Percentiles rank a stretch among this genome's conserved stretches.
Evolutionary conservation across 176 grass and related monocot genomes (phyloP).

Genomic region (Eremochloa ophiuroides): DNA sequence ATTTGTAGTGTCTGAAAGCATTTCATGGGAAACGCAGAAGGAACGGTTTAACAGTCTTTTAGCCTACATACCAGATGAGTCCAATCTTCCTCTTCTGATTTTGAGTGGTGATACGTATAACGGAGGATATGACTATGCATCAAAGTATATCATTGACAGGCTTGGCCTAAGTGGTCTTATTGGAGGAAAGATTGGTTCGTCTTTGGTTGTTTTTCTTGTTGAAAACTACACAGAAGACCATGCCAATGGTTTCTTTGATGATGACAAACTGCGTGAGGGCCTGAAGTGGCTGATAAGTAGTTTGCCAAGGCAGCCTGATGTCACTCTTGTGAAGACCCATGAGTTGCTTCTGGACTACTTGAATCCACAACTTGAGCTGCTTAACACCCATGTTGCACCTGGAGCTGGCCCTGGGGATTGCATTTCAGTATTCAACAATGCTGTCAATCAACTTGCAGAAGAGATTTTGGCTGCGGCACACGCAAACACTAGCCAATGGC

Average conservation of each 20-base stretch:
- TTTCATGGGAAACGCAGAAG: slow-evolving; percentile 72
- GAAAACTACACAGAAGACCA: slow-evolving; percentile 18
- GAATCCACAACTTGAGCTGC: slow-evolving; percentile 39
- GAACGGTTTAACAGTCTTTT: slow-evolving; percentile 51
- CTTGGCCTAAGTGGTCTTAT: slow-evolving; percentile 43
- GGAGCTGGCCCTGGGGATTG: slow-evolving; percentile 61
- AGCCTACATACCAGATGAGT: slow-evolving; percentile 55
- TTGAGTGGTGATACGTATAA: slow-evolving; percentile 46
- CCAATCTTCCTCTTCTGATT: slow-evolving; percentile 74
- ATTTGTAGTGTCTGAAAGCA: slow-evolving; percentile 77
- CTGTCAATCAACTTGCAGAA: slow-evolving; percentile 42
- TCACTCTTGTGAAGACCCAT: slow-evolving; percentile 54
- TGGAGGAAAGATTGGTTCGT: slow-evolving; percentile 47
- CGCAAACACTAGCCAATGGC: slow-evolving; percentile 57
- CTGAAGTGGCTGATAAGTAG: slow-evolving; percentile 68
- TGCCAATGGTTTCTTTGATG: slow-evolving; percentile 63
- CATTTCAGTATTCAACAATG: slow-evolving; percentile 70
- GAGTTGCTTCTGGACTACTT: slow-evolving; percentile 59
- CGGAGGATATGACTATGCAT: slow-evolving; percentile 47
- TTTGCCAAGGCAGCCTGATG: slow-evolving; percentile 55
- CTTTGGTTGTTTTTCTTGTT: slow-evolving; percentile 67
- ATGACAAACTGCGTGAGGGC: slow-evolving; percentile 58
- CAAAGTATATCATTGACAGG: slow-evolving; percentile 45
- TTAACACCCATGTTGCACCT: slow-evolving; percentile 33
- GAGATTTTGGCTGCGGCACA: slow-evolving; percentile 49